phyloP scores from a whole-genome alignment of 805 yeast species.

The Monosporozyma yasuniensis region DNA sequence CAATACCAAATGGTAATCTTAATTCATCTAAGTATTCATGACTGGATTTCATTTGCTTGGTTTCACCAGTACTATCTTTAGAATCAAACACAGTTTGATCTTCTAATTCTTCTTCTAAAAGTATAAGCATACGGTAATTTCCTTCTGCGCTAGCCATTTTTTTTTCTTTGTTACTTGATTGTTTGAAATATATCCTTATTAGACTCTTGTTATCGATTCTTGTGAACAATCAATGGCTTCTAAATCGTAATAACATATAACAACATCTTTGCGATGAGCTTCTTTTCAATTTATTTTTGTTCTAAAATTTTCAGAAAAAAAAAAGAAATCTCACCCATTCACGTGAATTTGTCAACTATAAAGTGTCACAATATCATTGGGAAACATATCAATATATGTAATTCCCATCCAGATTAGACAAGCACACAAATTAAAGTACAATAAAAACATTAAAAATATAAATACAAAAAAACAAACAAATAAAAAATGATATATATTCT shows the following conservation, averaged over 20 bases:
- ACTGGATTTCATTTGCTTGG: conserved; percentile 13
- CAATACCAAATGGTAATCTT: conserved; percentile 23
- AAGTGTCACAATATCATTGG: not conserved
- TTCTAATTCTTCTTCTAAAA: conserved; percentile 23
- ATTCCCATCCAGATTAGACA: no score
- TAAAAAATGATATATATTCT: no score
- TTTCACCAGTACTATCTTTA: not conserved
- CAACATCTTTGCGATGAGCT: not conserved
- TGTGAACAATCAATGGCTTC: no score
- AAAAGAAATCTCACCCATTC: not conserved
- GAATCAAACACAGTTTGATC: conserved; percentile 7
- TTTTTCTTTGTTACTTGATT: conserved; percentile 6
- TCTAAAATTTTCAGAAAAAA: not conserved
- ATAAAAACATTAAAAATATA: no score
- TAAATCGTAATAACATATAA: not conserved
- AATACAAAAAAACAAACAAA: no score
- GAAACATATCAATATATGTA: no score
- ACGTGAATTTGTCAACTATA: not conserved
- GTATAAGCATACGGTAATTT: conserved; percentile 24
- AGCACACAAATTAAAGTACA: no score
- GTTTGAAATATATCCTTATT: not conserved
- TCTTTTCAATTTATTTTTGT: not conserved
- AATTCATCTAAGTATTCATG: conserved; percentile 30
- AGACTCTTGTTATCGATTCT: no score
- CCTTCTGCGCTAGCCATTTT: conserved; percentile 6